Conservation (phyloP, 148 eudicot genomes). For the Amaranthus hypochondriacus region DNA sequence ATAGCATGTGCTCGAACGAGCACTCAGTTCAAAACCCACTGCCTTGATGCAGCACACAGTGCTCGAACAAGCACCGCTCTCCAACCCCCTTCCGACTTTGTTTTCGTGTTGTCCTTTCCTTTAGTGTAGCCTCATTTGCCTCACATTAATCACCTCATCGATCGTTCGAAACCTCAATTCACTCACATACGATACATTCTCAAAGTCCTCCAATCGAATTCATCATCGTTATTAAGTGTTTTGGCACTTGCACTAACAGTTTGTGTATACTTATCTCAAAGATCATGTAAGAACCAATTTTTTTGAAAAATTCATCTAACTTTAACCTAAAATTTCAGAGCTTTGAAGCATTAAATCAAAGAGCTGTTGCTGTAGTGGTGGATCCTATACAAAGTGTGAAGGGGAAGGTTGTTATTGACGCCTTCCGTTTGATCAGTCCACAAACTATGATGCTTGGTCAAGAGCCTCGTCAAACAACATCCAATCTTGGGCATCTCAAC, state of each 20-base stretch:
- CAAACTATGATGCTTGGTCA: constrained; percentile 99
- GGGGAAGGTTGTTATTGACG: constrained; percentile 97
- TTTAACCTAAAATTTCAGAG: constrained; percentile 46
- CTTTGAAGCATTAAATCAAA: constrained; percentile 90
- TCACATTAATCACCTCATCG: neutral
- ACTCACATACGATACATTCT: too few species aligned
- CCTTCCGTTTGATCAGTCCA: constrained; percentile 92
- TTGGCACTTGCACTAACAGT: neutral
- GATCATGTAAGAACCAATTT: neutral
- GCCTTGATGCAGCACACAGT: too few species aligned
- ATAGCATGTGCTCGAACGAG: too few species aligned
- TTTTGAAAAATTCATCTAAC: neutral
- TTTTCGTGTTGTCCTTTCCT: neutral
- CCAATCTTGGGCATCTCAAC: constrained; percentile 93
- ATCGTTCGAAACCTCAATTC: neutral
- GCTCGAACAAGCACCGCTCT: too few species aligned
- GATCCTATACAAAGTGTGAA: constrained; percentile 98
- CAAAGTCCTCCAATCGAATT: too few species aligned
- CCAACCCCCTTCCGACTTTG: neutral
- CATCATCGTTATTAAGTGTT: too few species aligned
- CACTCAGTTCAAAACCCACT: too few species aligned
- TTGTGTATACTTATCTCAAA: neutral
- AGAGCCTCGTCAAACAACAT: constrained; percentile 95
- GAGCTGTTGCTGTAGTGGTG: constrained; percentile 98
- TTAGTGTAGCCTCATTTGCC: neutral